Conservation (phyloP, 345 rosid species). For the Hibiscus syriacus region DNA sequence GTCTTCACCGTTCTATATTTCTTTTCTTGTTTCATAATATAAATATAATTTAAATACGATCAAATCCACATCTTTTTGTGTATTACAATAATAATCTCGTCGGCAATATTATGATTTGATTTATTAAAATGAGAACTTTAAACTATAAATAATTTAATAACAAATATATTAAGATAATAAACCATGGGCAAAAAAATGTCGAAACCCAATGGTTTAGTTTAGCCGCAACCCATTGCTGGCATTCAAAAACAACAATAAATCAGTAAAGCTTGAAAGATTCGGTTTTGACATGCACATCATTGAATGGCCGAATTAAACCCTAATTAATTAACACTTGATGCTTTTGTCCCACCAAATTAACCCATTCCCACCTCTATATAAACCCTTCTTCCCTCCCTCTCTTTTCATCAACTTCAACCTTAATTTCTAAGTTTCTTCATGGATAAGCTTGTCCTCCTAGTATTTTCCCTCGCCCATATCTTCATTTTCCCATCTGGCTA, state of each 20-base stretch:
- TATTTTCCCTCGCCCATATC: constrained; percentile 8
- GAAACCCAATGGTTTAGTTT: too few species aligned
- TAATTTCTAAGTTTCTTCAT: neutral
- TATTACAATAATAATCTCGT: too few species aligned
- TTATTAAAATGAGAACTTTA: too few species aligned
- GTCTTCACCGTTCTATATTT: neutral
- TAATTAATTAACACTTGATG: neutral
- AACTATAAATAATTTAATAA: too few species aligned
- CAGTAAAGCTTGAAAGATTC: constrained; percentile 16
- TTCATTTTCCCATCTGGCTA: neutral
- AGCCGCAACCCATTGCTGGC: constrained; percentile 6
- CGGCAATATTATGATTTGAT: too few species aligned
- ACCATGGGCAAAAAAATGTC: neutral
- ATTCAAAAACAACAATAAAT: too few species aligned
- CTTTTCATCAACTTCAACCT: neutral
- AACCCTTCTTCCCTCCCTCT: neutral
- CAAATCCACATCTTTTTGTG: too few species aligned
- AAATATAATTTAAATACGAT: too few species aligned
- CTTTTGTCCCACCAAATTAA: neutral
- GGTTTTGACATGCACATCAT: constrained; percentile 23
- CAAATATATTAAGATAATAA: neutral
- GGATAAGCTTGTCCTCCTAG: constrained; percentile 21
- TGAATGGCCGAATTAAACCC: constrained; percentile 18
- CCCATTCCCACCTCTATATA: neutral
- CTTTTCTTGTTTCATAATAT: neutral